Evolutionary conservation across 2,329 filamentous ascomycete species (phyloP).

Genomic region (Sphaerulina musiva): DNA sequence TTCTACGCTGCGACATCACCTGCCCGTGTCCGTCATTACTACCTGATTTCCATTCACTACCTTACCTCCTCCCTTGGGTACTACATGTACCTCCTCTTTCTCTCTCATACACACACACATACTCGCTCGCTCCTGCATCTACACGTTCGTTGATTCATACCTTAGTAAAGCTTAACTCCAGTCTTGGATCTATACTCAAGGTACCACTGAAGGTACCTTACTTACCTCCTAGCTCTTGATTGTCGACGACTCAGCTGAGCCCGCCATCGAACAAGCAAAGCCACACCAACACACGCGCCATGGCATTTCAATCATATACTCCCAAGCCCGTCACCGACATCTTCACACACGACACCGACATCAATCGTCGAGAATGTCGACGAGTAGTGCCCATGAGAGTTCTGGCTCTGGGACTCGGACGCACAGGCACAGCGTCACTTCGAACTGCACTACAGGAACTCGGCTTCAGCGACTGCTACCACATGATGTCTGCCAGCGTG

Average conservation of each 20-base stretch:
- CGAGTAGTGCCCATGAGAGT: conserved; percentile 67
- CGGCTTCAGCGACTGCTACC: conserved; percentile 63
- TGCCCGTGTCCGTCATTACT: no score
- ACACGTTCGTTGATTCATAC: no score
- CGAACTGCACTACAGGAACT: conserved; percentile 59
- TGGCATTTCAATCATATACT: conserved; percentile 39
- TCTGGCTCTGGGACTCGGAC: conserved; percentile 61
- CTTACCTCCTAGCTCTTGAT: no score
- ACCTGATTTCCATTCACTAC: background rate
- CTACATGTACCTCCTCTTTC: background rate
- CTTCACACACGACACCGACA: conserved; percentile 60
- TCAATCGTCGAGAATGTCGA: conserved; percentile 59
- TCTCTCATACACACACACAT: no score
- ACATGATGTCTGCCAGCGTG: conserved; percentile 65
- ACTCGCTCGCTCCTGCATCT: no score
- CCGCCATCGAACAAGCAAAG: background rate
- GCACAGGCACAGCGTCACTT: conserved; percentile 65
- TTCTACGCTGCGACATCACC: no score
- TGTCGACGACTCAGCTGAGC: no score
- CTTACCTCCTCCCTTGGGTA: background rate
- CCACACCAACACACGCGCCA: conserved; percentile 18
- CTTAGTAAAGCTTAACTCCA: no score
- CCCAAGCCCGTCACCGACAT: conserved; percentile 51
- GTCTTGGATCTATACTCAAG: no score
- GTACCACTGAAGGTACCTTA: no score